These are phyloP conservation scores for Tuctoria greenei DNA, from an alignment of 176 grass and related monocot genomes.

Conservation along the genomic window DNA sequence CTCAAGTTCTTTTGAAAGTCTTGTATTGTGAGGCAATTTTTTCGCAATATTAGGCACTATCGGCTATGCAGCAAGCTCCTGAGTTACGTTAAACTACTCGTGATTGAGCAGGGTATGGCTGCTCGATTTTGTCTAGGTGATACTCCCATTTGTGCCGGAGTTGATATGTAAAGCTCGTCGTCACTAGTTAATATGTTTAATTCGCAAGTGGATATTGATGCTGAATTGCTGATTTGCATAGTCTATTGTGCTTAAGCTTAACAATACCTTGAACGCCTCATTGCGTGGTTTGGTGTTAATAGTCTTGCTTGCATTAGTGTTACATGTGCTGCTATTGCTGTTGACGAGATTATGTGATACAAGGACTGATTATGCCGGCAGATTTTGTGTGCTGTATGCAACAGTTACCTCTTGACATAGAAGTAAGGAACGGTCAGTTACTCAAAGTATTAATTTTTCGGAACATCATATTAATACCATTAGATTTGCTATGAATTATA, in stretches of 20 bases:
- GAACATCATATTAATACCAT: no score
- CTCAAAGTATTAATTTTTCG: no score
- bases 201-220: constrained; percentile 16
- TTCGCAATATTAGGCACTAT: constrained; percentile 24
- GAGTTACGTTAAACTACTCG: neutral
- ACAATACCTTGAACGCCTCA: neutral
- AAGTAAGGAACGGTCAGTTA: no score
- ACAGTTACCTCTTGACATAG: no score
- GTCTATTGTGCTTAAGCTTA: neutral
- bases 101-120: constrained; percentile 11
- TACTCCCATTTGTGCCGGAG: constrained; percentile 14
- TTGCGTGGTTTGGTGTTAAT: no score
- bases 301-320: no score
- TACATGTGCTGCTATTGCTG: neutral
- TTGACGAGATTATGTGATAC: neutral
- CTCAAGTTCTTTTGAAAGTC: constrained; percentile 33
- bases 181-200: constrained; percentile 1
- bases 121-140: constrained; percentile 15
- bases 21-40: constrained; percentile 22
- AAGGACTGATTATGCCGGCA: neutral
- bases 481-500: no score
- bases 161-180: constrained; percentile 33
- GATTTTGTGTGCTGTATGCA: neutral
- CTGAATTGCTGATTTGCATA: neutral
- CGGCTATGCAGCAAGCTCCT: neutral